Base-by-base conservation (phyloP, 768 basidiomycete genomes). In the Trametes coccinea region DNA sequence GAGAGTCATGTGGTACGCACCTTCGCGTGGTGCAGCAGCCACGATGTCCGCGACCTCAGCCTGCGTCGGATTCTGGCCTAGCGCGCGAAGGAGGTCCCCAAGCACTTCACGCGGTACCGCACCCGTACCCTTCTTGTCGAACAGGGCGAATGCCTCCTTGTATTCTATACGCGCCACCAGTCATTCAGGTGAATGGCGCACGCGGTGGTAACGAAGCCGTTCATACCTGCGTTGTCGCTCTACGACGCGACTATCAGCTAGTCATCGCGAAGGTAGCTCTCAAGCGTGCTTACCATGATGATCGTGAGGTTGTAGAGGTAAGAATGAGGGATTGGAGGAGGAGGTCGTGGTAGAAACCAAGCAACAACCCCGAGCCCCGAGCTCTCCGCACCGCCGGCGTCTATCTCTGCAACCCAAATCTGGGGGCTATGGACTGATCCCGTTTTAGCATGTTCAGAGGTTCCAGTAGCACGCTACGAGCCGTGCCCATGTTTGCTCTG, bases 41-140 rank as follows among this genome's bases (percentile, higher is more conserved):
- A 91, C 83, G 65, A 98, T 86, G 17, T 93, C 90, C 8, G 85
- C 84, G 4, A 98, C 95, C 75, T 99, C 95, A n/a, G 91, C 88
- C 74, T 98, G 97, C 0, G 96, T 98, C n/a, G 97, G 97, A 73
- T 99, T 99, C 79, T 98, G 97, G 2, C 97, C 97, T 3, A 99
- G 79, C 0, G 94, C 94, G 46, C 97, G 85, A 14, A 99, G 78
- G 9, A 99, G 84, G 74, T 98, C 96, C 8, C 97, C 97, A 1
- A 99, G 78, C 0, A 88, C 89, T 63, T 95, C 91, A 3, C 90
- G 79, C 0, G 95, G 90, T 33, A 99, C 92, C 13, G 90, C 83
- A 14, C 95, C 95, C 2, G 90, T 92, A 40, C 97, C 97, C 66
- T 88, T 88, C 80, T 98, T 98, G 79, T 99, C 97, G 75, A 98